Evolutionary conservation across 2,329 filamentous ascomycete species (phyloP).

Genomic region (Cercospora brassicicola): DNA sequence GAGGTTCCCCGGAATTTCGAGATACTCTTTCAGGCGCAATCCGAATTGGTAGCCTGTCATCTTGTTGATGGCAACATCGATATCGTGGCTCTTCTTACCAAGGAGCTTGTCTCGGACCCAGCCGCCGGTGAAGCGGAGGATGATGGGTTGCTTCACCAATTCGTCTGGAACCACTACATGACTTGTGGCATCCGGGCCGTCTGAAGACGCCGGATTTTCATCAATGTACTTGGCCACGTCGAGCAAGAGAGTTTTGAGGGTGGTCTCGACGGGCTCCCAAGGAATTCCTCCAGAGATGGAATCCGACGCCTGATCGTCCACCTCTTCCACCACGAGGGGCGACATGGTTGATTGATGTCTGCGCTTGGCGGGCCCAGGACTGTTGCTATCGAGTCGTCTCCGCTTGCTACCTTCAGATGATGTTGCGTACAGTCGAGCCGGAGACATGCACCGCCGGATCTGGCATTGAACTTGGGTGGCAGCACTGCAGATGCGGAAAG

Average conservation of each 20-base stretch:
- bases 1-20: constrained; percentile 60
- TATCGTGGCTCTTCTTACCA: constrained; percentile 70
- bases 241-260: constrained; percentile 72
- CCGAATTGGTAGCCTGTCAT: constrained; percentile 81
- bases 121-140: constrained; percentile 77
- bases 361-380: constrained; percentile 16
- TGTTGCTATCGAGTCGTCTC: constrained; percentile 28
- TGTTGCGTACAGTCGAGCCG: constrained; percentile 29
- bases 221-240: constrained; percentile 76
- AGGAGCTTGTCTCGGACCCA: constrained; percentile 87
- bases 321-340: constrained; percentile 36
- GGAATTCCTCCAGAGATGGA: constrained; percentile 52
- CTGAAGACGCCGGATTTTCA: constrained; percentile 33
- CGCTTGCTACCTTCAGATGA: constrained; percentile 35
- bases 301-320: constrained; percentile 29
- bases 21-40: constrained; percentile 66
- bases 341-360: constrained; percentile 30
- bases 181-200: constrained; percentile 22
- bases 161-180: constrained; percentile 46
- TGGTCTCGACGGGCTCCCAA: constrained; percentile 64
- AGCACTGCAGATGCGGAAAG: neutral
- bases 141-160: constrained; percentile 49
- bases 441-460: constrained; percentile 35
- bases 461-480: constrained; percentile 24
- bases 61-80: constrained; percentile 80